phyloP scores from a whole-genome alignment of 768 basidiomycete genomes.

The Amanita thiersii region DNA sequence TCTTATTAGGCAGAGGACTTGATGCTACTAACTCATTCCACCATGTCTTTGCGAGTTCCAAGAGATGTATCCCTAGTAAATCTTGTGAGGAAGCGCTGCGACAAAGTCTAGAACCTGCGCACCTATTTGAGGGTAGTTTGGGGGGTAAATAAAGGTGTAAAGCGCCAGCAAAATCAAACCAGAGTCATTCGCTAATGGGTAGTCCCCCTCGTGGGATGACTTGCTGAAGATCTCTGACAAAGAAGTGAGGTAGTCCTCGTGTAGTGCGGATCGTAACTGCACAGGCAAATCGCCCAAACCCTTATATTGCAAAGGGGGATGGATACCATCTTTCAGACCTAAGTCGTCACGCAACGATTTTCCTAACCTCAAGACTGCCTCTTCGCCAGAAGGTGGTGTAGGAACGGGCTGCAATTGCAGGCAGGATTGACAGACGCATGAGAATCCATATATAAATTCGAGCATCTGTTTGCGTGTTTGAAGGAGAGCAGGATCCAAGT shows the following conservation, averaged over 20 bases:
- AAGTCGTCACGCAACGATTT: slow-evolving; percentile 29
- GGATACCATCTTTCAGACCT: slow-evolving; percentile 19
- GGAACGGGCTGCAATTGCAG: slow-evolving; percentile 29
- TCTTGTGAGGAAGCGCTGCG: slow-evolving; percentile 2
- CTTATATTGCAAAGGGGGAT: slow-evolving; percentile 20
- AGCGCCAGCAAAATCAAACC: slow-evolving; percentile 57
- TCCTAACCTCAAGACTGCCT: slow-evolving; percentile 21
- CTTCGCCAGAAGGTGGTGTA: slow-evolving; percentile 25
- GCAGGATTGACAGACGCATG: slow-evolving; percentile 56
- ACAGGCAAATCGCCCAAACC: slow-evolving; percentile 30
- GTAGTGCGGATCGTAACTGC: slow-evolving; percentile 34
- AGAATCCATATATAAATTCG: slow-evolving; percentile 58
- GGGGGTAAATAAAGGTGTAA: slow-evolving; percentile 65
- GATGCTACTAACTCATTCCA: slow-evolving; percentile 56
- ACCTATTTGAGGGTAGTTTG: slow-evolving; percentile 81
- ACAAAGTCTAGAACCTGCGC: slow-evolving; percentile 13
- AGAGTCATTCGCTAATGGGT: slow-evolving; percentile 38
- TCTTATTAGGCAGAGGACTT: slow-evolving; percentile 12
- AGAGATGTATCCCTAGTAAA: slow-evolving; percentile 58
- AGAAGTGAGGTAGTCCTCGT: slow-evolving; percentile 48
- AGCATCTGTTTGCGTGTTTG: slow-evolving; percentile 54
- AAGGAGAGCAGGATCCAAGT: slow-evolving; percentile 69
- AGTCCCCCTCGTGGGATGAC: slow-evolving; percentile 61
- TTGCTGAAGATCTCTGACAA: slow-evolving; percentile 60
- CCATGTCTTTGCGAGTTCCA: slow-evolving; percentile 69